Evolutionary conservation across 148 eudicot species (phyloP), one percentile per base, ranked within the genome.

Genomic region (Rhododendron kiyosumense): DNA sequence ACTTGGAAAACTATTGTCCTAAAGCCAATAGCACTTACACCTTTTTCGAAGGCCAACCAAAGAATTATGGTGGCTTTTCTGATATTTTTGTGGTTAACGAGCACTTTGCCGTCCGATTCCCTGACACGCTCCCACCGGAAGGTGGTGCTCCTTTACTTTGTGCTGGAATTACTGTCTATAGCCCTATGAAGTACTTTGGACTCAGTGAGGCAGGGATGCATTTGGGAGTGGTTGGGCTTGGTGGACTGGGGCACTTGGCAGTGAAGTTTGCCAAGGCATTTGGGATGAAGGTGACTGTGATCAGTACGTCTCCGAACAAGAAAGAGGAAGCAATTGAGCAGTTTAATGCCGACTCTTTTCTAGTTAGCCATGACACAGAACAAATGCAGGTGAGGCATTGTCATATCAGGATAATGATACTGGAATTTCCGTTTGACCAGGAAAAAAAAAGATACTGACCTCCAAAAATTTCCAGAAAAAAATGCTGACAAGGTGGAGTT

Each of bases 271-370:
- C 85, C 54, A 83, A 83, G 57, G 54, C 85, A 20, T 83, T 83
- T 8, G 78, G 78, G 57, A 67, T 83, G 85, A 83, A 65, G 78
- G 85, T 83, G 57, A 83, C 78, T n/a, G 78, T 83, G 59, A 83
- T 65, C 24, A 83, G 77, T 26, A 83, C 85, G 5, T 83, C 85
- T 45, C 78, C 43, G 0, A 26, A 6, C 41, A 83, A 83, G 85
- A 83, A 83, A 83, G 41, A 83, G 54, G 85, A 83, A 67, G 85
- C 78, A 0, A 43, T 26, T 15, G 13, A 18, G 3, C 85, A n/a
- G 48, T 57, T 83, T 7, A 78, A 43, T 14, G 57, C 59, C 17
- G 57, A 83, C 54, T 83, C 78, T n/a, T 83, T 83, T 67, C 4
- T 83, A 3, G 43, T 67, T 67, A 83, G 85, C 11, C 24, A 4